phyloP scores from a whole-genome alignment of 2,329 filamentous ascomycete genomes.

The Diaporthe citrichinensis region DNA sequence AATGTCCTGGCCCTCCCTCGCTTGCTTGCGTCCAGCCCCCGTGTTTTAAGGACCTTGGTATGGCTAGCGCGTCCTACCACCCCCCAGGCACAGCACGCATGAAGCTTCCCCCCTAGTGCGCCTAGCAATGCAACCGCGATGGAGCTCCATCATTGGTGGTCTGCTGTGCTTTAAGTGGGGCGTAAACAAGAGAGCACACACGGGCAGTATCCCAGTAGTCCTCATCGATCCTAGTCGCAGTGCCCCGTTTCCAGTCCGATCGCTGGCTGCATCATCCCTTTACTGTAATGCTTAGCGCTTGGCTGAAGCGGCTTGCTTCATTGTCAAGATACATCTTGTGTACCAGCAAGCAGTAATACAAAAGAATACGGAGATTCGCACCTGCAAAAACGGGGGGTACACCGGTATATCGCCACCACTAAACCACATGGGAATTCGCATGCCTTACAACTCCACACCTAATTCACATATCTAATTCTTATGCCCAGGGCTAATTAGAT shows the following conservation, averaged over 20 bases:
- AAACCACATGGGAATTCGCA: no score
- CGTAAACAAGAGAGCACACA: conserved; percentile 5
- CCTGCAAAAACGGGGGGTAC: no score
- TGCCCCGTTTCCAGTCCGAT: not conserved
- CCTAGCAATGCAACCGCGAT: not conserved
- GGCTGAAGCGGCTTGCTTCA: not conserved
- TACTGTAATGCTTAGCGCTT: not conserved
- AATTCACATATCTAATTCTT: not conserved
- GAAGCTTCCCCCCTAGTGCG: conserved; percentile 12
- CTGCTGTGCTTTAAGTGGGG: not conserved
- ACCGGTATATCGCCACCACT: no score
- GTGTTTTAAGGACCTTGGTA: conserved; percentile 32
- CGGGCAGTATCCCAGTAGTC: not conserved
- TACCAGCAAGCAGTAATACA: not conserved
- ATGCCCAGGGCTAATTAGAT: no score
- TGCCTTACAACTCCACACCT: no score
- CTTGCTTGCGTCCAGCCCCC: conserved; percentile 13
- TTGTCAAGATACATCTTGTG: not conserved
- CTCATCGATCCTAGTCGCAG: not conserved
- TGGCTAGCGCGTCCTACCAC: conserved; percentile 22
- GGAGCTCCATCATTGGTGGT: conserved; percentile 19
- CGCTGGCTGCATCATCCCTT: not conserved
- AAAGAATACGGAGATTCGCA: no score
- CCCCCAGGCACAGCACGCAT: conserved; percentile 14
- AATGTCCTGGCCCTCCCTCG: not conserved